phyloP scores from a whole-genome alignment of 2,329 filamentous ascomycete genomes.

The Alternaria sp. region DNA sequence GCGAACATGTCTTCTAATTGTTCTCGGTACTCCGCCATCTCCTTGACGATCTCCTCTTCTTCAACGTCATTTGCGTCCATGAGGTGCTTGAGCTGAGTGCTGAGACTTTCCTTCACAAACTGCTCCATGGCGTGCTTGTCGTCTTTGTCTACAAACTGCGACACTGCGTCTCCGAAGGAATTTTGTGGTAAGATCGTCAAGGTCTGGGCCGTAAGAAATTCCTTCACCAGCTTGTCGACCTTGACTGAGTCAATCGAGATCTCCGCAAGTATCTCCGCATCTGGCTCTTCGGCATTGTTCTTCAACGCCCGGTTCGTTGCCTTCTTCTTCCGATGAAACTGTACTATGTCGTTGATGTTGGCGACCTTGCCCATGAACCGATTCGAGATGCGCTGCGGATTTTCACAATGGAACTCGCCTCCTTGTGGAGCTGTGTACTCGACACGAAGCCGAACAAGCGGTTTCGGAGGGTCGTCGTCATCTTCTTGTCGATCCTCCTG shows the following conservation, averaged over 20 bases:
- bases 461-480: conserved; percentile 72
- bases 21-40: conserved; percentile 75
- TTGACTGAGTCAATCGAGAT: conserved; percentile 77
- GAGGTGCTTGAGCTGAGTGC: conserved; percentile 52
- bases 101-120: conserved; percentile 54
- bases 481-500: conserved; percentile 62
- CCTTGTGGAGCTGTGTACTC: conserved; percentile 87
- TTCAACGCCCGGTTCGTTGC: conserved; percentile 54
- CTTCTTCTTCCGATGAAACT: conserved; percentile 91
- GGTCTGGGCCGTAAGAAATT: conserved; percentile 85
- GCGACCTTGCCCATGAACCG: conserved; percentile 89
- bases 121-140: conserved; percentile 84
- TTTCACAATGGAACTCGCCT: conserved; percentile 87
- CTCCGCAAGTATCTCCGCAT: conserved; percentile 66
- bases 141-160: conserved; percentile 91
- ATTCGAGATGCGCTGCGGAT: conserved; percentile 94
- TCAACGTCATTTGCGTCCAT: conserved; percentile 65
- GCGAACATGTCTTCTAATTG: conserved; percentile 75
- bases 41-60: conserved; percentile 72
- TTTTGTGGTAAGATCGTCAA: conserved; percentile 93
- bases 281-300: conserved; percentile 64
- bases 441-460: conserved; percentile 86
- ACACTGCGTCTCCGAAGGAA: conserved; percentile 89
- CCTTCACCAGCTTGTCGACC: conserved; percentile 85
- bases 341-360: conserved; percentile 91